Base-by-base conservation (phyloP, 306 rosid genomes). In the Geum urbanum region DNA sequence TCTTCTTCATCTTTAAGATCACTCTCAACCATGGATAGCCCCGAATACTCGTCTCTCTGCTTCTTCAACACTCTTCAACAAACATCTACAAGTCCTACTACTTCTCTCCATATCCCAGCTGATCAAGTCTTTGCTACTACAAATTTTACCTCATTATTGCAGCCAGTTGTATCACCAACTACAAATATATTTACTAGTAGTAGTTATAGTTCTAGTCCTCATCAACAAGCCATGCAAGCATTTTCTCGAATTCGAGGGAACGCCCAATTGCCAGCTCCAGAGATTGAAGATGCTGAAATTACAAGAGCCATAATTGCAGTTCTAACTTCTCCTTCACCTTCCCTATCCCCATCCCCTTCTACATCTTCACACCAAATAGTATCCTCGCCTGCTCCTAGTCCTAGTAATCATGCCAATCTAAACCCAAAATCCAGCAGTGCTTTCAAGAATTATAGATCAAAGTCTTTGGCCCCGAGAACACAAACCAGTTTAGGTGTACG, bases 1-100 rank as follows among this genome's bases (percentile, higher is more conserved):
- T 88, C 97, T 12, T 85, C 98, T 62, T 90, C 98, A 1, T 94
- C 96, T 22, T 66, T 88, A 63, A 88, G 84, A 85, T 92, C 96
- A 63, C 14, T 83, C n/a, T 85, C 98, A 61, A 72, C 96, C 69
- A 65, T 86, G 45, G 96, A 83, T 14, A 88, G 91, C 84, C 97
- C 91, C 20, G 94, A 88, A 63, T 78, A 63, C 37, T 90, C 96
- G 5, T 84, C 90, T 44, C 86, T 90, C 61, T 1, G 3, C 37
- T 65, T 90, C 61, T 83, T 90, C 77, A 89, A 44, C 66, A 78
- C 45, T 14, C 0, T 77, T 66, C 85, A 88, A 4, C 85, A 88
- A 4, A 73, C 70, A 37, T 71, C 88, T 2, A 47, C 74, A 0
- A 37, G 16, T 48, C 19, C 73, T 14, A 11, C 60, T 46, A 11